Base-by-base conservation (phyloP, 345 rosid species). In the Salix brachista region DNA sequence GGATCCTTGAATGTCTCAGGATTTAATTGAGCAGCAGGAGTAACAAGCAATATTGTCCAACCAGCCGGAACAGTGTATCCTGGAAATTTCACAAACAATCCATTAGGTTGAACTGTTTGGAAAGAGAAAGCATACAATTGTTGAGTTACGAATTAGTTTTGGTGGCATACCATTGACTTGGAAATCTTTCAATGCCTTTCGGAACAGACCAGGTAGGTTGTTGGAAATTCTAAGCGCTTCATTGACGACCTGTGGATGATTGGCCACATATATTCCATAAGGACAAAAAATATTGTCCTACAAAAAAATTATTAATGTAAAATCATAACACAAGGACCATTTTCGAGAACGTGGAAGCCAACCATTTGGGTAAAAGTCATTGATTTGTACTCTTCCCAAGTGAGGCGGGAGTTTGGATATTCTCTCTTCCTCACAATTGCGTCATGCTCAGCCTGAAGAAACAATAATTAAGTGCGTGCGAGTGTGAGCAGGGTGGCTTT, bases 101-200 rank as follows among this genome's bases (percentile, higher is more conserved):
- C 23, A 56, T 56, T 56, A 10, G 23, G n/a, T n/a, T n/a, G n/a
- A n/a, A n/a, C n/a, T n/a, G n/a, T n/a, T n/a, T n/a, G n/a, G 26
- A 56, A 0, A 56, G 23, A 3, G 5, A 56, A n/a, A 56, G 62
- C 28, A 3, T 21, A 8, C 26, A 28, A 23, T 21, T 56, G 9
- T 19, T 56, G 62, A 56, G 1, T 56, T 56, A n/a, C 0, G 62
- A 56, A 56, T 9, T 54, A 4, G 62, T 3, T 41, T 41, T 41
- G n/a, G 62, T 23, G 10, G 62, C 26, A 56, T 0, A 56, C 62
- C 62, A 9, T 56, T 56, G n/a, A 65, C 83, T 8, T 78, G 74
- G 5, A 86, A 77, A 65, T 87, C 88, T 77, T 64, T 65, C 25
- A 71, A 30, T 5, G 67, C 87, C 82, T 83, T 87, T 16, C 90